Evolutionary conservation across 192 early-diverging fungal species (phyloP).

Genomic region (Dissophora globulifera): DNA sequence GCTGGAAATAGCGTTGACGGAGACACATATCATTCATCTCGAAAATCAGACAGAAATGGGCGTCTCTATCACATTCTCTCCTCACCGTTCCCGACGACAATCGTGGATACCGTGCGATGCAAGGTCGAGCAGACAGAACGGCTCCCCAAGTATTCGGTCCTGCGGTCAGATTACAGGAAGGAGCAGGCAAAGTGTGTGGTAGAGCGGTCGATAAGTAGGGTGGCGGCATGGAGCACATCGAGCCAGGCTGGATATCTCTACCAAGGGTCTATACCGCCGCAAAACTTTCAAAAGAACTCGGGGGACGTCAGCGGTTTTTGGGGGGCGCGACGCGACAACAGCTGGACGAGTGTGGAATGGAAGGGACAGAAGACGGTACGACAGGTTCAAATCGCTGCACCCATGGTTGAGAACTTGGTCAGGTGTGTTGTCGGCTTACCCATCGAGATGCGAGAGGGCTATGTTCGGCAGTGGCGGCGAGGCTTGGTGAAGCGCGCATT

Average conservation of each 20-base stretch:
- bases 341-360: constrained; percentile 45
- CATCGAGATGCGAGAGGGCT: constrained; percentile 59
- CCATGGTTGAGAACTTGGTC: constrained; percentile 57
- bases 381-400: constrained; percentile 49
- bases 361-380: constrained; percentile 54
- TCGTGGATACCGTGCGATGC: constrained; percentile 55
- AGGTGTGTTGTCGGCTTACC: constrained; percentile 55
- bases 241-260: constrained; percentile 37
- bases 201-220: constrained; percentile 17
- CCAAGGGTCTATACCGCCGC: constrained; percentile 41
- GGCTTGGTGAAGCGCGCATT: constrained; percentile 53
- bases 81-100: constrained; percentile 60
- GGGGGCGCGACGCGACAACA: constrained; percentile 23
- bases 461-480: constrained; percentile 61
- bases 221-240: constrained; percentile 34
- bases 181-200: constrained; percentile 29
- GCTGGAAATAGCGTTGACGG: constrained; percentile 17
- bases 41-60: constrained; percentile 26
- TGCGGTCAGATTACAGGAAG: constrained; percentile 47
- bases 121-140: constrained; percentile 60
- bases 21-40: constrained; percentile 35
- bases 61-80: constrained; percentile 56
- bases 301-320: constrained; percentile 32
- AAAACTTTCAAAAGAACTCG: constrained; percentile 30
- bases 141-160: constrained; percentile 28